Base-by-base conservation (phyloP, 306 rosid species). In the Datisca glomerata region DNA sequence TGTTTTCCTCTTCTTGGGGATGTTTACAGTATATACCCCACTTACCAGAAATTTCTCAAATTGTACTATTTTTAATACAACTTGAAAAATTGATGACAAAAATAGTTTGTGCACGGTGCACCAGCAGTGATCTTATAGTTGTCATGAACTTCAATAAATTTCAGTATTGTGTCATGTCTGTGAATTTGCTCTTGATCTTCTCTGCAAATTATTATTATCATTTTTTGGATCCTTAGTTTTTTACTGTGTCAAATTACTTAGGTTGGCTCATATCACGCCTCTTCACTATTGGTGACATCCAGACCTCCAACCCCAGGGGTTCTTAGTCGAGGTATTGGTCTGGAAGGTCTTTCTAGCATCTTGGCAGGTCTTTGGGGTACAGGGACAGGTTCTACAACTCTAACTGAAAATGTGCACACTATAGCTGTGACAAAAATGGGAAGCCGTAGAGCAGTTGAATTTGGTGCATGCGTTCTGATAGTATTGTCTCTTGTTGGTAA, bases 351-450 rank as follows among this genome's bases (percentile, higher is more conserved):
- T 64, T 47, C 86, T 18, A 73, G 98, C 51, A 56, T 91, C 66
- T 43, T 91, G 91, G 98, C 98, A 59, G 98, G 84, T 59, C 73
- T 91, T 21, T 91, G 98, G 98, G 98, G 98, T 43, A 80, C 96
- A 42, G 98, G 96, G 66, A 78, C 92, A 5, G 98, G 93, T 13
- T 91, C 92, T 34, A 66, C 91, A 24, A 84, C 96, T 47, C 63
- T 91, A 58, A 84, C 98, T 16, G 98, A 91, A 75, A 91, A 91
- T 54, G 78, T 91, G 38, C 98, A 91, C 59, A 91, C 98, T 33
- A 75, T 91, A 66, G 98, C 98, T 22, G 98, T 91, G 47, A 84
- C 98, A 44, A 91, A 84, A 86, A 84, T 91, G 96, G 98, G 98
- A 72, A 91, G 98, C 67, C 98, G 98, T 45, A 52, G 73, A 70